Evolutionary conservation across 1,284 basidiomycete species (phyloP).

Genomic region (Apiotrichum akiyoshidainum): DNA sequence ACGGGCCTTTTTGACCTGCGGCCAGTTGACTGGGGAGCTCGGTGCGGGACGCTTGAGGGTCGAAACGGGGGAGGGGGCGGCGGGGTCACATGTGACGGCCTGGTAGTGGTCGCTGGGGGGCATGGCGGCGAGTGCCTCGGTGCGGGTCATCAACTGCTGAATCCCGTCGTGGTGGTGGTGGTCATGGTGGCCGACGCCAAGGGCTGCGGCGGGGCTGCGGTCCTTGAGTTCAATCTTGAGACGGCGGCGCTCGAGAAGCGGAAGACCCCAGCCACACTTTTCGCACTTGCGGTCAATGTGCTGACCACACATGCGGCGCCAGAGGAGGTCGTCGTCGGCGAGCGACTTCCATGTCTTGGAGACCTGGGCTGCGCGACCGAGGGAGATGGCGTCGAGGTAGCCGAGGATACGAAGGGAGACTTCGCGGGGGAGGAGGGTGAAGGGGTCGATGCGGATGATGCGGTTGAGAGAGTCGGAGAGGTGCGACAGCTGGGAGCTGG

Average conservation of each 20-base stretch:
- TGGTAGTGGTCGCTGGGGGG: constrained; percentile 5
- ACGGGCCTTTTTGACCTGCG: constrained; percentile 24
- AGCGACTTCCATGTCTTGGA: constrained; percentile 78
- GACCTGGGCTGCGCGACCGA: constrained; percentile 95
- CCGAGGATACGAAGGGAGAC: constrained; percentile 84
- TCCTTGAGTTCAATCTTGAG: constrained; percentile 50
- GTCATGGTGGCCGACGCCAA: constrained; percentile 41
- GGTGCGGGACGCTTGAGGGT: constrained; percentile 24
- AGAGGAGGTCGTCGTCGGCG: constrained; percentile 93
- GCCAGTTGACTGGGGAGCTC: constrained; percentile 10
- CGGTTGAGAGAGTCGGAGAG: constrained; percentile 86
- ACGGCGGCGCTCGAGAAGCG: constrained; percentile 67
- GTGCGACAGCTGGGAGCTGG: constrained; percentile 81
- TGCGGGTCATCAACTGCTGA: constrained; percentile 31
- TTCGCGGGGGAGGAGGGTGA: constrained; percentile 85
- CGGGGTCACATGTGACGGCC: constrained; percentile 18
- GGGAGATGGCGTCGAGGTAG: constrained; percentile 89
- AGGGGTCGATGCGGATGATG: constrained; percentile 94
- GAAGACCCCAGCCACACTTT: constrained; percentile 97
- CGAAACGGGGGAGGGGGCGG: constrained; percentile 4
- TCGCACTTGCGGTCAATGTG: constrained; percentile 96
- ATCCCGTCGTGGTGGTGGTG: constrained; percentile 16
- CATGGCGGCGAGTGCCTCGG: constrained; percentile 28
- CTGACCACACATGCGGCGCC: constrained; percentile 96
- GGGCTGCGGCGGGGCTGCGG: constrained; percentile 37